Evolutionary conservation across 2,329 filamentous ascomycete species (phyloP), one percentile per base, ranked within the genome.

Genomic region (Sclerotinia spermophila): DNA sequence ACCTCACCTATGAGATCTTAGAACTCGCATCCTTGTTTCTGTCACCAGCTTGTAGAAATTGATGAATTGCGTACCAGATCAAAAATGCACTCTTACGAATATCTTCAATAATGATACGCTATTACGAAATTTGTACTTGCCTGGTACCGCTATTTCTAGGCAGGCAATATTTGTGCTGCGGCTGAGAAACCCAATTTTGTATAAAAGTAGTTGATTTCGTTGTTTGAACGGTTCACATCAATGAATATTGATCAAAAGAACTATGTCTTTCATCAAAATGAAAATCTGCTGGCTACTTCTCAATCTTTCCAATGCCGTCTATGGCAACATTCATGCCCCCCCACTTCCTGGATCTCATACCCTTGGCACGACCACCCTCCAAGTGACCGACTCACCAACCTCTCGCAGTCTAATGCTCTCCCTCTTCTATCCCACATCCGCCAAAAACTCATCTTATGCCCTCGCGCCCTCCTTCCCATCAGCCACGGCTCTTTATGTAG

Each of bases 351-450:
- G 60, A 10, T 30, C 51, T 27, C 55, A 70, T 48, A 30, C 33
- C 27, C 68, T 70, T 11, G 68, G 68, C 19, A 70, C 68, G 17
- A 70, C 68, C 7, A 51, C 45, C 19, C 61, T 70, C n/a, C 60
- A 70, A 48, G 45, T 55, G 21, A 66, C 45, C 0, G 60, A 70
- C 51, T 45, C 68, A 13, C 45, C 48, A 17, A 70, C 68, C 30
- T 66, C 68, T 6, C 69, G 64, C 27, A 38, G 42, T 38, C 45
- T 71, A n/a, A 71, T 71, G 69, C 62, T 68, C 7, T 71, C 69
- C 42, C 10, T 71, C 35, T 71, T 71, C 69, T 71, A 71, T 33
- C 69, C 69, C 21, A 68, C 69, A 10, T 66, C 68, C 10, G 35
- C 33, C 48, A 40, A 53, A 30, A 53, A 53, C 17, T 42, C 59